These are phyloP conservation scores for Deuterostichococcus epilithicus DNA, from an alignment of 139 green algal genomes.

Conservation along the genomic window DNA sequence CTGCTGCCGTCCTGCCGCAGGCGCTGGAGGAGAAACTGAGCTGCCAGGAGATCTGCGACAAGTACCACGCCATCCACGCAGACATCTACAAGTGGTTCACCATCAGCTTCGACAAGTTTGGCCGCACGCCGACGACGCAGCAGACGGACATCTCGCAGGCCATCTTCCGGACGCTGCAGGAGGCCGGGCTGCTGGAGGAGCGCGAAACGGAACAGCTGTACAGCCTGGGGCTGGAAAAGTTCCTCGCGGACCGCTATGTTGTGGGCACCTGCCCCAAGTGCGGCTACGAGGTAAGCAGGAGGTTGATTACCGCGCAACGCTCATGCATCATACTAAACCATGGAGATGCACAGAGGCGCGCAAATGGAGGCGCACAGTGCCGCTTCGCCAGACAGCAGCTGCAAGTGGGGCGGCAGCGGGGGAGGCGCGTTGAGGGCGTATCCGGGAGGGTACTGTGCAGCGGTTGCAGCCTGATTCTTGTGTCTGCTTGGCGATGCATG, in stretches of 20 bases:
- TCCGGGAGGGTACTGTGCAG: too few relatives aligned
- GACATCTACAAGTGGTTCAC: conserved; percentile 97
- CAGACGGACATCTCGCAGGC: conserved; percentile 71
- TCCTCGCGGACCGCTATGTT: conserved; percentile 94
- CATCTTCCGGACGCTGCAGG: conserved; percentile 59
- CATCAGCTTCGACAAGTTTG: conserved; percentile 94
- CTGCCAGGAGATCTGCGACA: conserved; percentile 94
- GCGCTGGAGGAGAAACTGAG: conserved; percentile 92
- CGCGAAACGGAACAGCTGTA: conserved; percentile 87
- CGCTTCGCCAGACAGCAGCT: too few relatives aligned
- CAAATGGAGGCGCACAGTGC: too few relatives aligned
- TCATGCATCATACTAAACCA: background rate
- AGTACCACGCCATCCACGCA: conserved; percentile 94
- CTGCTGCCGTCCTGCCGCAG: conserved; percentile 18
- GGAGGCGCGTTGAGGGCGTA: too few relatives aligned
- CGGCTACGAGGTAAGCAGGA: conserved; percentile 67
- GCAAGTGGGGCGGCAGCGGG: too few relatives aligned
- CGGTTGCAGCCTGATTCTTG: too few relatives aligned
- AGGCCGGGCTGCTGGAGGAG: conserved; percentile 46
- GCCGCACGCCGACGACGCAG: conserved; percentile 78
- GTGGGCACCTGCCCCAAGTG: conserved; percentile 93
- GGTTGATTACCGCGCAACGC: too few relatives aligned
- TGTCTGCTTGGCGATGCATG: too few relatives aligned
- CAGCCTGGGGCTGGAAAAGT: conserved; percentile 77
- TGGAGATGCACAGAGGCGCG: too few relatives aligned